Evolutionary conservation across 352 stramenopile species (phyloP), one percentile per base, ranked within the genome.

Genomic region (Pythium folliculosum): DNA sequence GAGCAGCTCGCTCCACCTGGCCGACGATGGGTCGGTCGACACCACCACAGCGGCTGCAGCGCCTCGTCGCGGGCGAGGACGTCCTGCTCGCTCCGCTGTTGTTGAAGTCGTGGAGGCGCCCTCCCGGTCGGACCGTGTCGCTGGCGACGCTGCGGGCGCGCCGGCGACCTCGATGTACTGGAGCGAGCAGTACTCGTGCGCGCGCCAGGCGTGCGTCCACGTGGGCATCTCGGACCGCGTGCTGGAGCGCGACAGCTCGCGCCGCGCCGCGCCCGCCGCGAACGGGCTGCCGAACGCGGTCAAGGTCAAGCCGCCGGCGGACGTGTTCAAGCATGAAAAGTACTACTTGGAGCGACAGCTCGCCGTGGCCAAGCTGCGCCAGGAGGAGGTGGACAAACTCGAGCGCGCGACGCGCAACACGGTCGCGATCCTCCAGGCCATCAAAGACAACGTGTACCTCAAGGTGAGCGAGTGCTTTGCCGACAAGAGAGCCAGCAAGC

Each of bases 391-490:
- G 5, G 69, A 81, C 16, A 50, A 71, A 21, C 81, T 92, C 71
- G 84, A 92, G 58, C 48, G 45, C 32, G 84, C 84, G 9, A 92
- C 84, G 21, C 75, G 75, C 59, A 92, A 92, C 64, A 92, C 84
- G 0, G 69, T 86, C 5, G 71, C 59, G 13, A 90, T 92, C 43
- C 81, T 79, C 48, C 69, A 69, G 45, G 60, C 73, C 19, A 88
- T 92, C 60, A 49, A 66, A 48, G 61, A 59, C 38, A 75, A 88
- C 17, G 69, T 80, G 12, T 92, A 90, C 60, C 73, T 48, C 43
- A 70, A 51, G 17, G 72, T 90, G 21, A 45, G 30, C 2, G 61
- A 90, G 51, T 92, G 82, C 57, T 89, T 92, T 54, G 76, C 71
- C 13, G 76, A 92, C 60, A 76, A 78, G 63, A 65, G 79, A 17